Percentiles rank a stretch among this genome's conserved stretches.
phyloP scores from a whole-genome alignment of 306 rosid species.

The Rosa chinensis region DNA sequence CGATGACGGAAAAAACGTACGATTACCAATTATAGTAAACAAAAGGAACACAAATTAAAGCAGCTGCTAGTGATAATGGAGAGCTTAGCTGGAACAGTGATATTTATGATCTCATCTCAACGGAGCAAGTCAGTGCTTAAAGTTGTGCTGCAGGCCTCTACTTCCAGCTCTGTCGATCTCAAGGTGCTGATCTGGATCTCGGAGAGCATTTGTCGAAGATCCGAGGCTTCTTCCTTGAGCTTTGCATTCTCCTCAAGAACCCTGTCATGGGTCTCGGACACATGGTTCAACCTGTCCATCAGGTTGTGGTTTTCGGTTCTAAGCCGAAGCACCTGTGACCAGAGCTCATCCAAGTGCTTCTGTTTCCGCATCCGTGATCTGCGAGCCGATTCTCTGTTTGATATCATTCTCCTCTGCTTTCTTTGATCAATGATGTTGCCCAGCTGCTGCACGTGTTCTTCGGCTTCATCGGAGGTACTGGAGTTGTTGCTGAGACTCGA shows the following conservation, averaged over 20 bases:
- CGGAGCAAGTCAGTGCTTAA: slow-evolving; percentile 35
- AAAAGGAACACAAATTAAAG: slow-evolving; percentile 20
- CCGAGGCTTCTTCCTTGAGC: slow-evolving; percentile 61
- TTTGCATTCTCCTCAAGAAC: slow-evolving; percentile 56
- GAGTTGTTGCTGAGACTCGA: slow-evolving; percentile 64
- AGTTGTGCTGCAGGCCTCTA: slow-evolving; percentile 49
- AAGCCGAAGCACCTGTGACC: slow-evolving; percentile 74
- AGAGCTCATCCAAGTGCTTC: slow-evolving; percentile 73
- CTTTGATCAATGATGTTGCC: slow-evolving; percentile 58
- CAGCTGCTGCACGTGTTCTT: slow-evolving; percentile 49
- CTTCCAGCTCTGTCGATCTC: slow-evolving; percentile 36
- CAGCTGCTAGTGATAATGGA: slow-evolving; percentile 16
- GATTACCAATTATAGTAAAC: slow-evolving; percentile 30
- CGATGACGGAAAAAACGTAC: neutral
- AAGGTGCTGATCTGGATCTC: slow-evolving; percentile 45
- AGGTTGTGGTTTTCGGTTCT: slow-evolving; percentile 64
- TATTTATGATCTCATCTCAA: slow-evolving; percentile 27
- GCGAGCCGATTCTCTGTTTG: slow-evolving; percentile 81
- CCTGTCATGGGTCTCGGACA: slow-evolving; percentile 54
- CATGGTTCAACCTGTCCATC: slow-evolving; percentile 51
- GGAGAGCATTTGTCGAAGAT: slow-evolving; percentile 64
- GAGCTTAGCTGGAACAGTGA: slow-evolving; percentile 20
- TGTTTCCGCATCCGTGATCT: slow-evolving; percentile 91
- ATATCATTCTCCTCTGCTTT: slow-evolving; percentile 77
- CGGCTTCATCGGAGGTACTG: slow-evolving; percentile 73